Evolutionary conservation across 1,284 basidiomycete genomes (phyloP), one percentile per base, ranked within the genome.

Genomic region (Gomphus bonarii): DNA sequence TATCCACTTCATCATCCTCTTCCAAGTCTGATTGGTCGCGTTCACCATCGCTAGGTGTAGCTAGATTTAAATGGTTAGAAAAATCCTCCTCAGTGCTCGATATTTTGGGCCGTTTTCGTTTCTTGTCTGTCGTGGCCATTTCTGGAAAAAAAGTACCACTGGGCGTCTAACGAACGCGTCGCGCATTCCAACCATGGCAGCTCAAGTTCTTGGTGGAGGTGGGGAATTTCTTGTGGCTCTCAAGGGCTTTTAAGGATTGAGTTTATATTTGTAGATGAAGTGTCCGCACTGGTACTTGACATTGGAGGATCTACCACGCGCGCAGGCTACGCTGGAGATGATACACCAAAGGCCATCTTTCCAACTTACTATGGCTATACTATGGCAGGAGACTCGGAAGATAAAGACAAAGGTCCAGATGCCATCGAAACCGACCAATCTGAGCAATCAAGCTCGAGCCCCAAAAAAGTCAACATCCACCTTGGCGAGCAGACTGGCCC

Each of bases 261-360:
- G 1, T 33, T 12, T 50, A 35, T 28, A 30, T 38, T 47, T 42
- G 18, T 61, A 91, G 91, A 94, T 68, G 92, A 95, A 75, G 94
- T 99, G 49, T 91, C 93, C 52, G 97, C 95, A 22, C 76, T 99
- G 57, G 97, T 99, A 40, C 75, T 99, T 56, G 97, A 99, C 73
- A 88, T 97, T 66, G 97, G 97, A 50, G 79, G 90, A 40, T 88
- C 90, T 50, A 88, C 91, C 18, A 76, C 94, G 59, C 86, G 95
- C 66, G 93, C 91, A 22, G 97, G 97, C 50, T 97, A 95, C 70
- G 95, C 97, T 16, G 97, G 97, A 52, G 95, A 99, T 71, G 97
- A 99, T 68, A 84, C 90, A 14, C 97, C 97, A 31, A 93, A 94
- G 70, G 86, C 89, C 28, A 84, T 98, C 60, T 82, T 97, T 60